phyloP scores from a whole-genome alignment of 345 rosid species.

The Salix suchowensis region DNA sequence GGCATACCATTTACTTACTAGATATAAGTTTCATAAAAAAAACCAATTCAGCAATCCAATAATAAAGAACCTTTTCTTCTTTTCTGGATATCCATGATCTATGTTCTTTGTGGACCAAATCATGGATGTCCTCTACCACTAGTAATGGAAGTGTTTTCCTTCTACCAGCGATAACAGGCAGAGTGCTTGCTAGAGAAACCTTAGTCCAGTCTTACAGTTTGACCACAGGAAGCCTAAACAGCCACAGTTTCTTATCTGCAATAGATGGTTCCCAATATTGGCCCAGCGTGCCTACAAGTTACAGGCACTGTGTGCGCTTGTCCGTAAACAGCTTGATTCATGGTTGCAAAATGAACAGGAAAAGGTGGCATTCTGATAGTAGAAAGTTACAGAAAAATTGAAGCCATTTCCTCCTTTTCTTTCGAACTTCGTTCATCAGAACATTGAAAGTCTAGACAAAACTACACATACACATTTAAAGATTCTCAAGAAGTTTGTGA shows the following conservation, averaged over 20 bases:
- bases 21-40: neutral
- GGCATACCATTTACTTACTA: neutral
- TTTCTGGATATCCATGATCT: neutral
- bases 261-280: neutral
- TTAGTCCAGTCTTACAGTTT: neutral
- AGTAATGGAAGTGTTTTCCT: neutral
- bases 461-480: neutral
- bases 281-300: neutral
- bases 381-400: neutral
- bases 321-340: neutral
- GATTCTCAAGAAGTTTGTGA: neutral
- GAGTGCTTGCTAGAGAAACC: neutral
- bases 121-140: neutral
- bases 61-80: neutral
- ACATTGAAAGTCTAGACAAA: neutral
- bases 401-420: neutral
- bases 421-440: neutral
- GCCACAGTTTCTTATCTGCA: neutral
- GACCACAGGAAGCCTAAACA: neutral
- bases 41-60: neutral
- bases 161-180: neutral
- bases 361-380: neutral
- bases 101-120: neutral
- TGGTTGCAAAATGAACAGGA: neutral
- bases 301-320: neutral